Conservation (phyloP, 306 rosid species). For the Sindora glabra region DNA sequence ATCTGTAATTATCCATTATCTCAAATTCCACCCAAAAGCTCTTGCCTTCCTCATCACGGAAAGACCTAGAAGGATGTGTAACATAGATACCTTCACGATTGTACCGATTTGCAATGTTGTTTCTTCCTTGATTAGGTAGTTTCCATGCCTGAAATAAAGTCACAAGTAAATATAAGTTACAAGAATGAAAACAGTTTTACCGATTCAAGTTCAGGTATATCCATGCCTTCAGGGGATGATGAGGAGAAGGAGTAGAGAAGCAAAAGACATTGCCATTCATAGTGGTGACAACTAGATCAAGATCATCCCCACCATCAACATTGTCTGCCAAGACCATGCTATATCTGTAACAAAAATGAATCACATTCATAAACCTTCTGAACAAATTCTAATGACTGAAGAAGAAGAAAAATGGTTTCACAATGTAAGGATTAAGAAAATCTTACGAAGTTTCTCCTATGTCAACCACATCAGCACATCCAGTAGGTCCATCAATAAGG, state of each 20-base stretch:
- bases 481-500: conserved; percentile 89
- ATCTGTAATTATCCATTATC: conserved; percentile 72
- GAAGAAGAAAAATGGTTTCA: too few relatives aligned
- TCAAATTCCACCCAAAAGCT: conserved; percentile 85
- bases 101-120: conserved; percentile 54
- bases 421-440: conserved; percentile 8
- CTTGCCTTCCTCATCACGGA: conserved; percentile 98
- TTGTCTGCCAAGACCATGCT: conserved; percentile 98
- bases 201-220: conserved; percentile 18
- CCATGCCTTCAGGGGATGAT: conserved; percentile 93
- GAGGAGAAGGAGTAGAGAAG: conserved; percentile 85
- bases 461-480: conserved; percentile 96
- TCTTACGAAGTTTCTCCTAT: conserved; percentile 99
- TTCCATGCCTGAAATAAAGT: conserved; percentile 71
- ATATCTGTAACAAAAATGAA: conserved; percentile 55
- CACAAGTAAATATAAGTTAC: not conserved
- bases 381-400: conserved; percentile 6
- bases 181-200: conserved; percentile 2
- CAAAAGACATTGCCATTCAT: conserved; percentile 98
- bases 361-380: not conserved
- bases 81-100: conserved; percentile 78
- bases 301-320: conserved; percentile 99
- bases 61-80: conserved; percentile 79
- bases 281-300: conserved; percentile 87
- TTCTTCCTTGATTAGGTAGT: conserved; percentile 74